phyloP scores from a whole-genome alignment of 208 protist genomes.

The Leishmania martiniquensis region DNA sequence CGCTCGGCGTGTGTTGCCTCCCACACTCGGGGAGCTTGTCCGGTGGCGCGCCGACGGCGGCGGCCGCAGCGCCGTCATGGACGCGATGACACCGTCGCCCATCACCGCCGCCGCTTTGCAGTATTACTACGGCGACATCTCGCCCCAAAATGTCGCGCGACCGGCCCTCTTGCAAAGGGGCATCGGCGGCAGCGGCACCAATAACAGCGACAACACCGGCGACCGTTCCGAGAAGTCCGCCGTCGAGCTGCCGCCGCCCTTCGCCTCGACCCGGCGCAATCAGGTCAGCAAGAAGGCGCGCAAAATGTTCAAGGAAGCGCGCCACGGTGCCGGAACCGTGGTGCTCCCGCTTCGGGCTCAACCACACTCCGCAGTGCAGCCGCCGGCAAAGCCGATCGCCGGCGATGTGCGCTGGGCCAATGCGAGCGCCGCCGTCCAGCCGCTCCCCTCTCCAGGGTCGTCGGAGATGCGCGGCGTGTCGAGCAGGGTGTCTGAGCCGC shows the following conservation, averaged over 20 bases:
- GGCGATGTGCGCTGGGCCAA: not conserved
- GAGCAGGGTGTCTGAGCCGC: not conserved
- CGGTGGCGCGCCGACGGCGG: slow-evolving; percentile 47
- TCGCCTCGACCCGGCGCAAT: slow-evolving; percentile 39
- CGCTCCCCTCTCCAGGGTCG: not conserved
- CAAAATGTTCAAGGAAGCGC: slow-evolving; percentile 52
- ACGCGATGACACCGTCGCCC: slow-evolving; percentile 17
- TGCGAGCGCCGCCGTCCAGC: not conserved
- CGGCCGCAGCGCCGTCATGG: not conserved
- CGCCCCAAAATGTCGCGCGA: not conserved
- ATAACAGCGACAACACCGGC: not conserved
- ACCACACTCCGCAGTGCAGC: not conserved
- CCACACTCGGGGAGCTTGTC: slow-evolving; percentile 55
- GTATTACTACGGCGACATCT: slow-evolving; percentile 22
- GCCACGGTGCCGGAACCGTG: slow-evolving; percentile 39
- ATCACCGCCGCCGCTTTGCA: slow-evolving; percentile 23
- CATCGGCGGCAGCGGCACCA: not conserved
- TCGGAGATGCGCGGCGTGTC: not conserved
- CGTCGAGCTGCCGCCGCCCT: slow-evolving; percentile 22
- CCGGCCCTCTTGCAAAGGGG: not conserved
- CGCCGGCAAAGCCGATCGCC: not conserved
- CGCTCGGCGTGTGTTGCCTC: slow-evolving; percentile 39
- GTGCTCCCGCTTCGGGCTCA: slow-evolving; percentile 36
- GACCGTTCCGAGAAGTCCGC: not conserved
- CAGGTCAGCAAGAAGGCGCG: slow-evolving; percentile 41